Conservation (phyloP, 768 basidiomycete genomes). For the Lentinus tigrinus region DNA sequence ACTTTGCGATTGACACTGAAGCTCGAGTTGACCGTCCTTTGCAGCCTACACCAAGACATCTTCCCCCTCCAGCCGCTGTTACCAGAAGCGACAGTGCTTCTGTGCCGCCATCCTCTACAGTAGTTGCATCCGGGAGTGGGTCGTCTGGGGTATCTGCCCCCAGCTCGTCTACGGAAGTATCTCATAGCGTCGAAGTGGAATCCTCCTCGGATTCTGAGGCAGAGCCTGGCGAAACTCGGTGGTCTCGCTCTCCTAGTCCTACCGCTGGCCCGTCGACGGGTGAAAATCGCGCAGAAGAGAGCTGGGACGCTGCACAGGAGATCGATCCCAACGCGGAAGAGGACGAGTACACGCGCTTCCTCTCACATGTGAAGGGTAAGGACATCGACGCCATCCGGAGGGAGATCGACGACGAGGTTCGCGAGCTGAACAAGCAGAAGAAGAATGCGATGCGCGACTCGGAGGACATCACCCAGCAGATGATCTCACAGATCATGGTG, state of each 20-base stretch:
- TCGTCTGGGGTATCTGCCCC: not conserved
- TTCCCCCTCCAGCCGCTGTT: not conserved
- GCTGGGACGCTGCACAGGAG: conserved; percentile 84
- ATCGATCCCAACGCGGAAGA: conserved; percentile 79
- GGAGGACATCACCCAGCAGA: conserved; percentile 93
- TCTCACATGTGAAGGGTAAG: conserved; percentile 87
- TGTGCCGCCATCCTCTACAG: not conserved
- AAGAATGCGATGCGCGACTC: conserved; percentile 91
- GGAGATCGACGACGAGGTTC: conserved; percentile 93
- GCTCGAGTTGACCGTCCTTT: no score
- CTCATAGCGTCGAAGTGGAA: not conserved
- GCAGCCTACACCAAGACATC: no score
- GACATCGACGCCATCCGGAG: conserved; percentile 76
- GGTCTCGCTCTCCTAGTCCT: conserved; percentile 43
- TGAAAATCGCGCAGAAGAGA: conserved; percentile 35
- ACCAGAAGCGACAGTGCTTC: no score
- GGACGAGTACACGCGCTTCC: conserved; percentile 87
- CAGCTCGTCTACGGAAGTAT: not conserved
- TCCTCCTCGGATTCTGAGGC: conserved; percentile 5
- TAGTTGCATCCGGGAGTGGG: not conserved
- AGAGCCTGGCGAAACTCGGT: conserved; percentile 31
- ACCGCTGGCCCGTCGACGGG: conserved; percentile 8
- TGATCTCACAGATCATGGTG: conserved; percentile 82
- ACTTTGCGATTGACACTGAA: not conserved
- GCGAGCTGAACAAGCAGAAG: conserved; percentile 73